Conservation (phyloP, 495 filamentous ascomycete species). For the Rusavskia elegans region DNA sequence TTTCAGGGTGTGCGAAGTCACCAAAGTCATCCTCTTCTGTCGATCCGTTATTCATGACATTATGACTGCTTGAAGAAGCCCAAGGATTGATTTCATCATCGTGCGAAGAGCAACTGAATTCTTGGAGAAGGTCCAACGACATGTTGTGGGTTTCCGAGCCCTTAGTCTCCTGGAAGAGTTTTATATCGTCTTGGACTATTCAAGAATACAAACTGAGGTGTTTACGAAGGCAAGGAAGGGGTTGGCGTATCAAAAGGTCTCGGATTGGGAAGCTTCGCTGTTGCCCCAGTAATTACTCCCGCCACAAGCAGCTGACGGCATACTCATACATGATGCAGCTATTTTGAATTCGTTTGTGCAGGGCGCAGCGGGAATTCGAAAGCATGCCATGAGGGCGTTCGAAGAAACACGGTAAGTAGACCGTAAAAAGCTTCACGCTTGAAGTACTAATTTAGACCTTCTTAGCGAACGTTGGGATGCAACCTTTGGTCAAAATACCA, state of each 20-base stretch:
- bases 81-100: neutral
- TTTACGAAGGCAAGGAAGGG: no score
- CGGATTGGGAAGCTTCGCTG: no score
- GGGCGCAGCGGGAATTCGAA: neutral
- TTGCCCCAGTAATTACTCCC: no score
- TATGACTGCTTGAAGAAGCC: neutral
- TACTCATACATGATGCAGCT: no score
- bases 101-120: constrained; percentile 32
- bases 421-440: neutral
- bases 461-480: constrained; percentile 47
- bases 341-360: no score
- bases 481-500: constrained; percentile 42
- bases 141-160: constrained; percentile 21
- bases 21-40: constrained; percentile 53
- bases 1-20: constrained; percentile 48
- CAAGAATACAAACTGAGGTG: no score
- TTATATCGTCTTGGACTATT: no score
- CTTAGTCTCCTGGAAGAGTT: no score
- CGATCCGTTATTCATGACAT: constrained; percentile 32
- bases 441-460: neutral
- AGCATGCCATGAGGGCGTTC: constrained; percentile 40
- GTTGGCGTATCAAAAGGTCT: no score
- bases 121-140: constrained; percentile 63
- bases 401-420: constrained; percentile 40
- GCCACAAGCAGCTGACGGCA: no score